These are phyloP conservation scores for Fusarium domesticum DNA, from an alignment of 2,329 filamentous ascomycete species.

Conservation along the genomic window DNA sequence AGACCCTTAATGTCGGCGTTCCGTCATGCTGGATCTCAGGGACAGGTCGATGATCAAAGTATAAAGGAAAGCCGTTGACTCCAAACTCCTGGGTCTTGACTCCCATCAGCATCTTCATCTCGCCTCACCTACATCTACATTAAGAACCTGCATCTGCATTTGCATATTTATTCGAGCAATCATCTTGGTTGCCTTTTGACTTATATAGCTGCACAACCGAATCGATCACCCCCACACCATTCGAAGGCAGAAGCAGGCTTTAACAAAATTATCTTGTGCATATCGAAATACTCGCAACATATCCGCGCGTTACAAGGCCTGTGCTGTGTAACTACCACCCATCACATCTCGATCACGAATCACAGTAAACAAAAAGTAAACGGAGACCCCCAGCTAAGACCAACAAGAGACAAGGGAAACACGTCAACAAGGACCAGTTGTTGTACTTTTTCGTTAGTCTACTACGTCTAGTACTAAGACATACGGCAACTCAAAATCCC, in stretches of 20 bases:
- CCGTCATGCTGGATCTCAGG: slow-evolving; percentile 19
- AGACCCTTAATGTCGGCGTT: slow-evolving; percentile 21
- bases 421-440: slow-evolving; percentile 8
- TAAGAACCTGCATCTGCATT: slow-evolving; percentile 5
- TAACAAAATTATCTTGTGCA: too few relatives aligned
- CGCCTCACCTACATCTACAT: slow-evolving; percentile 6
- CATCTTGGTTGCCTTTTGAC: slow-evolving; percentile 6
- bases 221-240: too few relatives aligned
- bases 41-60: slow-evolving; percentile 18
- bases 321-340: too few relatives aligned
- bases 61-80: slow-evolving; percentile 30
- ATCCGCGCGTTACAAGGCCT: too few relatives aligned
- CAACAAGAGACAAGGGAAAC: too few relatives aligned
- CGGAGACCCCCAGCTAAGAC: too few relatives aligned
- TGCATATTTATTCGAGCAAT: slow-evolving; percentile 5
- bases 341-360: too few relatives aligned
- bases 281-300: too few relatives aligned
- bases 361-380: too few relatives aligned
- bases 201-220: too few relatives aligned
- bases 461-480: slow-evolving; percentile 26
- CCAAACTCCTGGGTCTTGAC: slow-evolving; percentile 21
- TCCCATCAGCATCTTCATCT: slow-evolving; percentile 10
- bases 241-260: slow-evolving; percentile 10
- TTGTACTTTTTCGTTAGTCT: too few relatives aligned
- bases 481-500: slow-evolving; percentile 27